Conservation (phyloP, 192 early-diverging fungal genomes). For the Gryganskiella cystojenkinii region DNA sequence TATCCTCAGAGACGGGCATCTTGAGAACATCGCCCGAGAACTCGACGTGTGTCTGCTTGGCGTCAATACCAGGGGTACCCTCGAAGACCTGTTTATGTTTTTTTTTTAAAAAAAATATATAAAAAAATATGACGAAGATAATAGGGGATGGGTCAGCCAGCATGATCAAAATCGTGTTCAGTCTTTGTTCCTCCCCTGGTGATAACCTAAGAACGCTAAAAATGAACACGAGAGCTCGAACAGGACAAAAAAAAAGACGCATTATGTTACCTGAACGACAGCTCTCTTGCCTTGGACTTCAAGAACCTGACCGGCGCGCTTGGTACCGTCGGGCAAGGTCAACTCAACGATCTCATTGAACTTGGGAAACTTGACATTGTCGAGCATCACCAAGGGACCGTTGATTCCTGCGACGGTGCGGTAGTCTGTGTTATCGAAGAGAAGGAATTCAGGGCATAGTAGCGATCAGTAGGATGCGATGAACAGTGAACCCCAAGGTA, state of each 20-base stretch:
- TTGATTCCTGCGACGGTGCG: slow-evolving; percentile 97
- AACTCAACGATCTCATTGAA: slow-evolving; percentile 98
- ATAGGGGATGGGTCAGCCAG: slow-evolving; percentile 7
- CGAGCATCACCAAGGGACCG: slow-evolving; percentile 97
- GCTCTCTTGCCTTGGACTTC: slow-evolving; percentile 97
- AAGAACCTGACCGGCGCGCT: slow-evolving; percentile 95
- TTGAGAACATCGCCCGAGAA: slow-evolving; percentile 96
- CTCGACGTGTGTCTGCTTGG: slow-evolving; percentile 94
- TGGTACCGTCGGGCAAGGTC: slow-evolving; percentile 95
- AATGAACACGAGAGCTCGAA: not conserved
- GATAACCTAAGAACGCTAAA: too few species aligned
- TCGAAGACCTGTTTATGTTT: slow-evolving; percentile 86
- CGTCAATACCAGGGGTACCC: slow-evolving; percentile 96
- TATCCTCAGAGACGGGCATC: slow-evolving; percentile 99
- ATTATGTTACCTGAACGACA: slow-evolving; percentile 95
- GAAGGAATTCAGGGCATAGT: not conserved
- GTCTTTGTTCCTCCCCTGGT: too few species aligned
- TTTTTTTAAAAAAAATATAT: too few species aligned
- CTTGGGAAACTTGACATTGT: slow-evolving; percentile 99
- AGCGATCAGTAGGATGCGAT: not conserved
- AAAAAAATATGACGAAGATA: slow-evolving; percentile 5
- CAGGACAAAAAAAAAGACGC: too few species aligned
- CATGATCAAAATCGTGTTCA: too few species aligned
- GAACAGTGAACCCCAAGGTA: too few species aligned
- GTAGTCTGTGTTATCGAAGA: too few species aligned